Base-by-base conservation (phyloP, 2,329 filamentous ascomycete genomes). In the Aspergillus sp. region DNA sequence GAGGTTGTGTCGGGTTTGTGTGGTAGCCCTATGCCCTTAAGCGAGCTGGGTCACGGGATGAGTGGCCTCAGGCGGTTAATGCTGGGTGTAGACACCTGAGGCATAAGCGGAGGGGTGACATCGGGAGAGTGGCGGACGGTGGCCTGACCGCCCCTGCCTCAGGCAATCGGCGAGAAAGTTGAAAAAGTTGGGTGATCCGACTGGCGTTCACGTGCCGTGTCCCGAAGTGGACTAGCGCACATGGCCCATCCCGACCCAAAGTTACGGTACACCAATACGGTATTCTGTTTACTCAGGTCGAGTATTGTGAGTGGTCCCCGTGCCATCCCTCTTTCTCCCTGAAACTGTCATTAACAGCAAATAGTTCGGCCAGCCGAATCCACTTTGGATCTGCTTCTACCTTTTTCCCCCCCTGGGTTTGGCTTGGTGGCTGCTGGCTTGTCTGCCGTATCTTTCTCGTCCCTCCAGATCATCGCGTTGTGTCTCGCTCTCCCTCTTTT, bases 21-120 rank as follows among this genome's bases (percentile, higher is more conserved):
- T 58, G 71, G 69, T 71, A 75, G 72, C 73, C 73, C 73, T 75
- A 75, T 68, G 62, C 71, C 70, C 70, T 71, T 76, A 76, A 76
- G 74, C 74, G 74, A 76, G 74, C 63, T 61, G 58, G 62, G 69
- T 70, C 66, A 69, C 70, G 68, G 59, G 72, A 68, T 61, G 5
- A n/a, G 30, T 39, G 50, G 41, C 48, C 55, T 52, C 54, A 36
- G 19, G 39, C 48, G 30, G 10, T 13, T 19, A 11, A 13, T 5
- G 36, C 25, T 3, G 15, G 30, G 1, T 25, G 3, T 15, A 2
- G 11, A 13, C 54, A 54, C 63, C 66, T 71, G 53, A 67, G 60
- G 65, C 62, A 53, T 13, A 4, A 15, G 11, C 7, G 3, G 8
- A 13, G 8, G 8, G 38, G 41, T n/a, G n/a, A 8, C 5, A 30